Base-by-base conservation (phyloP, 2,329 filamentous ascomycete species). In the Aspergillus pseudoviridinutans region DNA sequence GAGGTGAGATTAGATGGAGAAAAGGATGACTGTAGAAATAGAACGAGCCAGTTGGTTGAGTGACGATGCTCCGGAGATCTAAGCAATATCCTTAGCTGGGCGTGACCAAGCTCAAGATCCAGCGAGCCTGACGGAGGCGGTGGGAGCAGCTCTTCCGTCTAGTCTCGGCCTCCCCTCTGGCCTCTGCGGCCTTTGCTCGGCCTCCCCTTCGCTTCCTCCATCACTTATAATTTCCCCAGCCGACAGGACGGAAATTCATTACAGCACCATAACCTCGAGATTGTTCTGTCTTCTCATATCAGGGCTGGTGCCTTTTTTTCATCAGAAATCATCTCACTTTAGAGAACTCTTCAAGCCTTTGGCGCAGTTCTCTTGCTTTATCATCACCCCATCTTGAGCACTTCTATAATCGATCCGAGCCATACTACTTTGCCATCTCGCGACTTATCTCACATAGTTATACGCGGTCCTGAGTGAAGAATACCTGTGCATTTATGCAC, bases 101-200 rank as follows among this genome's bases (percentile, higher is more conserved):
- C n/a, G 22, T 47, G 44, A 47, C 24, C 44, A 6, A 47, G 58
- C 46, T 55, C 54, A 49, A 29, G 52, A 60, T 47, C 56, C 55
- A 64, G 64, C 57, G 66, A 61, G 57, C 65, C 66, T 69, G 68
- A 71, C 66, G 67, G 71, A 69, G 69, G 70, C 70, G 70, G 70
- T 72, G 64, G 58, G 52, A 51, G 54, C 59, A 60, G 58, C 63
- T 65, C 56, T 53, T 55, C 51, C 32, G 29, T 50, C 50, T 42
- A 27, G 56, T 49, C 54, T 47, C 61, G 59, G 59, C 59, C 63
- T 58, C 61, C 28, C 10, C 28, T 63, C 58, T 63, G 63, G 63
- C 56, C 54, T 61, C 60, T 38, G 63, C 63, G 61, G 60, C 60
- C 59, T 67, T 69, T 64, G 57, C 62, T 66, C 59, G 59, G 60